A percentile compares a stretch with the other conserved stretches of the same genome.
These are phyloP conservation scores for Arthrobotrys sphaeroides DNA, from an alignment of 2,329 filamentous ascomycete species.

Conservation along the genomic window DNA sequence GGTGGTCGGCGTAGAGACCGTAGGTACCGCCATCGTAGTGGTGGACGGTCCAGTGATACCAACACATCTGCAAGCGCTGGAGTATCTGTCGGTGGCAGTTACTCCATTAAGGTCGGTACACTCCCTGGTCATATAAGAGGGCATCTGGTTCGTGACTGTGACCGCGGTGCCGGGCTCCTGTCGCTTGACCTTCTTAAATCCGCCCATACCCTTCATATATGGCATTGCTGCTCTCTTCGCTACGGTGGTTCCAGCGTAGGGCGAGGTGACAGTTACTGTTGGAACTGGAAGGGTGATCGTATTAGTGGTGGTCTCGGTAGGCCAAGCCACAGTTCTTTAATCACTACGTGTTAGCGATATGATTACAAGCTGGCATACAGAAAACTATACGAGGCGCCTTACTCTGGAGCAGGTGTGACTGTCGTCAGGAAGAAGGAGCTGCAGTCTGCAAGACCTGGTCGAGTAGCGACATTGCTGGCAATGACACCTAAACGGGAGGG, in stretches of 20 bases:
- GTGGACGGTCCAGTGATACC: background rate
- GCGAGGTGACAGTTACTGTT: background rate
- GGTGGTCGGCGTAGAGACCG: background rate
- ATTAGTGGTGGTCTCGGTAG: background rate
- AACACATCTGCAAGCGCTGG: background rate
- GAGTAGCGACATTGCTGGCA: background rate
- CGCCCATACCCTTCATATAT: background rate
- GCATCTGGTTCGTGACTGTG: background rate
- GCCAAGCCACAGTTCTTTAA: too few species aligned
- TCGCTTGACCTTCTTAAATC: background rate
- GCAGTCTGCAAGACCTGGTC: background rate
- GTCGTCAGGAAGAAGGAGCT: background rate
- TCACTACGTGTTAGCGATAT: too few species aligned
- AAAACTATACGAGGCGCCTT: background rate
- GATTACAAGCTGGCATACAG: background rate
- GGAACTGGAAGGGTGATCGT: background rate
- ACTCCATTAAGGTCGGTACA: background rate
- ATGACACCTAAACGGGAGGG: background rate
- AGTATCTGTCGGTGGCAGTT: background rate
- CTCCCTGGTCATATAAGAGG: background rate
- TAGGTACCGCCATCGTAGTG: background rate
- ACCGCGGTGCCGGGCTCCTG: background rate
- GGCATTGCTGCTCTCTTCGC: too few species aligned
- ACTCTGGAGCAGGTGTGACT: background rate
- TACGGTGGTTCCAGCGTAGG: background rate